Conservation (phyloP, 1,284 basidiomycete genomes). For the Cystobasidium pallidum region DNA sequence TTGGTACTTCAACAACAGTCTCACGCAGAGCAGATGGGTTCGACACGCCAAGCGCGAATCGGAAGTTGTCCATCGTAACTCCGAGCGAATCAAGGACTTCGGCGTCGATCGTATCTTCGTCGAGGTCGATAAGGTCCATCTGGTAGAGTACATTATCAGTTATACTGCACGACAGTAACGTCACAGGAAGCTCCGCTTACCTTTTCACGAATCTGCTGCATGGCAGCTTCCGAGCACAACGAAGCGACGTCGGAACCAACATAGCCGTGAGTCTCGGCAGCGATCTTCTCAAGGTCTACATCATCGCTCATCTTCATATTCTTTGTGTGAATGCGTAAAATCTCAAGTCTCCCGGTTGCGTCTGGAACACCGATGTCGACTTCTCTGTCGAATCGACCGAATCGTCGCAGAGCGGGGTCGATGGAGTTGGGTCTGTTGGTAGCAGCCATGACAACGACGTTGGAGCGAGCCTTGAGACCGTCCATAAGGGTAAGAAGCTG, state of each 20-base stretch:
- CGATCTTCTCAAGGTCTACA: slow-evolving; percentile 98
- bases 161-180: neutral
- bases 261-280: slow-evolving; percentile 98
- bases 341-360: slow-evolving; percentile 96
- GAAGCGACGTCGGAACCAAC: slow-evolving; percentile 97
- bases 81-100: slow-evolving; percentile 94
- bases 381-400: slow-evolving; percentile 98
- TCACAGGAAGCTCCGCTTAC: slow-evolving; percentile 74
- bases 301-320: slow-evolving; percentile 99
- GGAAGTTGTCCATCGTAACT: slow-evolving; percentile 98
- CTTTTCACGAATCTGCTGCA: slow-evolving; percentile 99
- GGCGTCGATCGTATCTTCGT: slow-evolving; percentile 87
- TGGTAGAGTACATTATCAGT: slow-evolving; percentile 6
- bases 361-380: slow-evolving; percentile 99
- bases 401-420: slow-evolving; percentile 95
- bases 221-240: slow-evolving; percentile 93
- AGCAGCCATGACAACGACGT: slow-evolving; percentile 99
- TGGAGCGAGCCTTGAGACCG: slow-evolving; percentile 95
- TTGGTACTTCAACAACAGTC: slow-evolving; percentile 95
- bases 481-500: slow-evolving; percentile 99
- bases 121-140: slow-evolving; percentile 56
- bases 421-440: slow-evolving; percentile 99
- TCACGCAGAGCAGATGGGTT: slow-evolving; percentile 97
- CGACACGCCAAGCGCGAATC: slow-evolving; percentile 88
- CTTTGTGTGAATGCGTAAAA: slow-evolving; percentile 98